A percentile compares a stretch with the other conserved stretches of the same genome.
phyloP scores from a whole-genome alignment of 768 basidiomycete genomes.

The Clathrus columnatus region DNA sequence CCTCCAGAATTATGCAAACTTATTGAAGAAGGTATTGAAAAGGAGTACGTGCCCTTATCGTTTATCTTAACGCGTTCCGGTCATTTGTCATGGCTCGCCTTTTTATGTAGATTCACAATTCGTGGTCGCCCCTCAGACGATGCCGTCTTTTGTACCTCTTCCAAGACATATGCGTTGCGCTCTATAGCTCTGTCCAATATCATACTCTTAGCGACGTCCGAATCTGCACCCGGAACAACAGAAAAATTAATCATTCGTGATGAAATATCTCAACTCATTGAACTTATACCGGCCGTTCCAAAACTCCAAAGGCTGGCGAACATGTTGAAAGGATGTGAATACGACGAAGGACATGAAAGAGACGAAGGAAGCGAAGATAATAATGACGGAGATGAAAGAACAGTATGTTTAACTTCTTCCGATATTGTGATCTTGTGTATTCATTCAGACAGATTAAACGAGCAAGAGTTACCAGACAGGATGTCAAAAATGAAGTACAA shows the following conservation, averaged over 20 bases:
- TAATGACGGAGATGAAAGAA: constrained; percentile 28
- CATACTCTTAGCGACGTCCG: constrained; percentile 46
- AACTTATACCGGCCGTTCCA: constrained; percentile 71
- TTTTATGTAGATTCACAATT: constrained; percentile 49
- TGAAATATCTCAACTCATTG: constrained; percentile 60
- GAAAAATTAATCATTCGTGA: constrained; percentile 4
- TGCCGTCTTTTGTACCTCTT: constrained; percentile 79
- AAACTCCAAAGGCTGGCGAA: constrained; percentile 57
- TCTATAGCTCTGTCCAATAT: constrained; percentile 89
- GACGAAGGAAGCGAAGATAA: constrained; percentile 7
- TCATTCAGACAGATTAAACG: constrained; percentile 24
- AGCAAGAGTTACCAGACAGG: constrained; percentile 44
- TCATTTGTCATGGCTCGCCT: background rate
- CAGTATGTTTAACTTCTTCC: constrained; percentile 1
- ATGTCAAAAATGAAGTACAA: constrained; percentile 59
- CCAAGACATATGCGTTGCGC: constrained; percentile 74
- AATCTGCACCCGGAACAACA: background rate
- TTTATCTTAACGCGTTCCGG: background rate
- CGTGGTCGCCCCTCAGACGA: constrained; percentile 78
- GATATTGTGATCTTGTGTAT: background rate
- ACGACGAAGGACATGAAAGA: constrained; percentile 53
- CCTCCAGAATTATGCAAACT: constrained; percentile 57
- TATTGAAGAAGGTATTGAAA: constrained; percentile 33
- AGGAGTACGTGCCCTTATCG: background rate
- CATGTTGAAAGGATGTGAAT: constrained; percentile 56